These are phyloP conservation scores for Psilocybe azurescens DNA, from an alignment of 768 basidiomycete genomes.

Conservation along the genomic window DNA sequence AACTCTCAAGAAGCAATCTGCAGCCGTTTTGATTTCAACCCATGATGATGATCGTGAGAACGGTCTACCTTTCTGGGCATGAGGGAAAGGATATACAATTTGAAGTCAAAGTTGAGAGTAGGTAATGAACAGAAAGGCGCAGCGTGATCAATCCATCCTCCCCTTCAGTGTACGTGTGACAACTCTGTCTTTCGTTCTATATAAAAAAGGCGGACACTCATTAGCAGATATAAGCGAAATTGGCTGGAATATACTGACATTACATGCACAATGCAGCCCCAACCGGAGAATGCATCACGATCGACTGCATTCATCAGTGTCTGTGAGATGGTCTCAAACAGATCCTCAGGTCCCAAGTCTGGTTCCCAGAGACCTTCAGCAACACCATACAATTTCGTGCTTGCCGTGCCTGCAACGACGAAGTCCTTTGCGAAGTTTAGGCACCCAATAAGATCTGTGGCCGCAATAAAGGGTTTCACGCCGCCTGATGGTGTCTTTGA, in stretches of 20 bases:
- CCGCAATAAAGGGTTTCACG: slow-evolving; percentile 91
- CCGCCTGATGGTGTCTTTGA: slow-evolving; percentile 73
- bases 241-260: slow-evolving; percentile 66
- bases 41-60: slow-evolving; percentile 8
- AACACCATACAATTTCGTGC: slow-evolving; percentile 92
- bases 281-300: slow-evolving; percentile 95
- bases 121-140: slow-evolving; percentile 16
- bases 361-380: slow-evolving; percentile 99
- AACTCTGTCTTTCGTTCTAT: slow-evolving; percentile 73
- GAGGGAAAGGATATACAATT: slow-evolving; percentile 7
- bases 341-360: slow-evolving; percentile 92
- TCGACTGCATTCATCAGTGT: slow-evolving; percentile 95
- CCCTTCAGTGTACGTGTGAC: slow-evolving; percentile 88
- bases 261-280: slow-evolving; percentile 95
- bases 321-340: slow-evolving; percentile 98
- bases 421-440: slow-evolving; percentile 96
- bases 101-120: slow-evolving; percentile 13
- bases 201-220: background rate
- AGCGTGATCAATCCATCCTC: slow-evolving; percentile 79
- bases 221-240: slow-evolving; percentile 1
- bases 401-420: slow-evolving; percentile 93
- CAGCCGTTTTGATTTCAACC: background rate
- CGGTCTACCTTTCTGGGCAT: slow-evolving; percentile 1
- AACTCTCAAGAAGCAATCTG: background rate
- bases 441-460: slow-evolving; percentile 93